These are phyloP conservation scores for Phtheirospermum japonicum DNA, from an alignment of 257 asterid species.

Conservation along the genomic window DNA sequence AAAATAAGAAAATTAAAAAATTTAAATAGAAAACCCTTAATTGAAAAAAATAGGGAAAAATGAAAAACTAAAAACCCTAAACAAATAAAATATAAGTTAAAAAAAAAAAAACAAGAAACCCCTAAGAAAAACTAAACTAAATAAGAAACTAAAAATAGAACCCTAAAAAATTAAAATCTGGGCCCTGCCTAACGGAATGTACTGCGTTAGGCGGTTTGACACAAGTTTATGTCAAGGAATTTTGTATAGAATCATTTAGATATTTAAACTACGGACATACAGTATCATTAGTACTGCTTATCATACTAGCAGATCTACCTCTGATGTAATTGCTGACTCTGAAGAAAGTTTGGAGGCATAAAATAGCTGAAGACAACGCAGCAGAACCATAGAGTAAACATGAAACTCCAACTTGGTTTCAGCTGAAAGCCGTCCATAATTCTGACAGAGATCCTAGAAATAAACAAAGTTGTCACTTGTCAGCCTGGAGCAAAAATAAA, in stretches of 20 bases:
- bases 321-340: conserved; percentile 47
- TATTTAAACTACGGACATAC: neutral
- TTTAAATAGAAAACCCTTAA: too few relatives aligned
- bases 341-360: conserved; percentile 52
- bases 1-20: too few relatives aligned
- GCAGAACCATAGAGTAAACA: conserved; percentile 66
- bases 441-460: conserved; percentile 80
- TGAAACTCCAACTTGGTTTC: conserved; percentile 80
- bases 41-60: too few relatives aligned
- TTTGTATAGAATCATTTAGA: neutral
- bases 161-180: too few relatives aligned
- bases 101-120: too few relatives aligned
- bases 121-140: too few relatives aligned
- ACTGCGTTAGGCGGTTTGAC: neutral
- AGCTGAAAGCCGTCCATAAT: conserved; percentile 58
- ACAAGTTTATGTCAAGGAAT: neutral
- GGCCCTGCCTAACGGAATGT: neutral
- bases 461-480: conserved; percentile 34
- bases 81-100: too few relatives aligned
- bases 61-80: too few relatives aligned
- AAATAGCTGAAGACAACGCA: conserved; percentile 63
- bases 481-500: conserved; percentile 31
- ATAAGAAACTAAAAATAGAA: neutral
- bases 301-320: conserved; percentile 41
- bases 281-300: conserved; percentile 8